Percentiles rank a stretch among this genome's conserved stretches.
phyloP scores from a whole-genome alignment of 495 filamentous ascomycete species.

The Penicillium soppii region DNA sequence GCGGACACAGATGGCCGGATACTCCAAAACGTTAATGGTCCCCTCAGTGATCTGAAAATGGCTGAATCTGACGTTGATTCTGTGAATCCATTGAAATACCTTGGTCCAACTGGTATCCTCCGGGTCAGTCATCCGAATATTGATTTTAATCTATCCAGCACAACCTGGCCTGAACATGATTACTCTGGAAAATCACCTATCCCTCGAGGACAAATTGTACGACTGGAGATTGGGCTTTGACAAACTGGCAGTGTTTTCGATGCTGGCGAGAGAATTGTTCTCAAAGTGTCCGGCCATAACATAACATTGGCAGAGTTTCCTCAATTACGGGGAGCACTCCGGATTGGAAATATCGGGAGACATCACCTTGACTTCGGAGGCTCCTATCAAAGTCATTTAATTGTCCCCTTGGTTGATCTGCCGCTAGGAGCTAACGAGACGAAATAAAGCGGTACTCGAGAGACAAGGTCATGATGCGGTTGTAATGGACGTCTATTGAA shows the following conservation, averaged over 20 bases:
- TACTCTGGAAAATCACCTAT: too few relatives aligned
- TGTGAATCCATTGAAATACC: too few relatives aligned
- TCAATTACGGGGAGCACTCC: neutral
- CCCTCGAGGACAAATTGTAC: too few relatives aligned
- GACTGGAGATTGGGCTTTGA: conserved; percentile 1
- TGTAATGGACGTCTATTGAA: too few relatives aligned
- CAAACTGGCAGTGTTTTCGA: conserved; percentile 9
- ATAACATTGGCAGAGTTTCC: neutral
- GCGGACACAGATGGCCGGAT: neutral
- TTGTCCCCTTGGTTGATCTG: too few relatives aligned
- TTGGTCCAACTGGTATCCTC: conserved; percentile 7
- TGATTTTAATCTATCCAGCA: neutral
- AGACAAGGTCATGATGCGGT: too few relatives aligned
- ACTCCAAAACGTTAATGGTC: conserved; percentile 3
- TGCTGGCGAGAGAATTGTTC: neutral
- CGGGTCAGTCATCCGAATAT: neutral
- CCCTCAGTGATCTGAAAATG: too few relatives aligned
- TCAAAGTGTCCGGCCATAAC: neutral
- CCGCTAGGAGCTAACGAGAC: too few relatives aligned
- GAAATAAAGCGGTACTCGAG: too few relatives aligned
- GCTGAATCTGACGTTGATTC: too few relatives aligned
- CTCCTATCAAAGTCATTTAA: too few relatives aligned
- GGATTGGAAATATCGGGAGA: neutral
- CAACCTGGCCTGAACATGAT: neutral
- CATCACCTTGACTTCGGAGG: too few relatives aligned